These are phyloP conservation scores for Sarocladiaceae sp. DNA, from an alignment of 2,329 filamentous ascomycete genomes.

Conservation along the genomic window DNA sequence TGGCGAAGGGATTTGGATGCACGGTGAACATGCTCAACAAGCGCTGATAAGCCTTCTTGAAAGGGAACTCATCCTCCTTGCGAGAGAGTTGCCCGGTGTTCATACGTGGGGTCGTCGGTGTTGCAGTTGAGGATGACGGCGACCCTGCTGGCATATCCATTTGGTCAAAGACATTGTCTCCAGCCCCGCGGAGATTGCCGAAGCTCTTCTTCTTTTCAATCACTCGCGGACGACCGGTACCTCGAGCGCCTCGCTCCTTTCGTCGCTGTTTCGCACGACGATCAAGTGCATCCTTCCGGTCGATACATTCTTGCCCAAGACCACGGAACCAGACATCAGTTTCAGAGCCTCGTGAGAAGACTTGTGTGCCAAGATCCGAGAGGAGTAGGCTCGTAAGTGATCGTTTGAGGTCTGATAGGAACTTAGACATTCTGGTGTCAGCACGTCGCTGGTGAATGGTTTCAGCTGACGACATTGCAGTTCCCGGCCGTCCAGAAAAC, in stretches of 20 bases:
- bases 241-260: constrained; percentile 35
- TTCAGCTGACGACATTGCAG: constrained; percentile 63
- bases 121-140: background rate
- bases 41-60: constrained; percentile 72
- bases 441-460: constrained; percentile 59
- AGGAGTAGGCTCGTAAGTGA: constrained; percentile 78
- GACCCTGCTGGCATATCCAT: background rate
- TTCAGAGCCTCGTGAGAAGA: constrained; percentile 87
- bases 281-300: constrained; percentile 54
- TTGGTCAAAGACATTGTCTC: constrained; percentile 32
- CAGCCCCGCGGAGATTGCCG: constrained; percentile 54
- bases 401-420: constrained; percentile 73
- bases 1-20: constrained; percentile 81
- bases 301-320: constrained; percentile 62
- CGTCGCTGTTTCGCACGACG: constrained; percentile 40
- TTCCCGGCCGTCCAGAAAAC: constrained; percentile 55
- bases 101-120: background rate
- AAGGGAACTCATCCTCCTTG: constrained; percentile 61
- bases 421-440: constrained; percentile 69
- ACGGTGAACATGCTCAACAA: constrained; percentile 84
- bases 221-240: constrained; percentile 43
- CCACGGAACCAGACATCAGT: constrained; percentile 84
- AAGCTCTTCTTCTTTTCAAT: constrained; percentile 67
- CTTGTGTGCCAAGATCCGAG: constrained; percentile 82
- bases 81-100: background rate